phyloP scores from a whole-genome alignment of 1,284 basidiomycete species.

The Marasmius oreades region DNA sequence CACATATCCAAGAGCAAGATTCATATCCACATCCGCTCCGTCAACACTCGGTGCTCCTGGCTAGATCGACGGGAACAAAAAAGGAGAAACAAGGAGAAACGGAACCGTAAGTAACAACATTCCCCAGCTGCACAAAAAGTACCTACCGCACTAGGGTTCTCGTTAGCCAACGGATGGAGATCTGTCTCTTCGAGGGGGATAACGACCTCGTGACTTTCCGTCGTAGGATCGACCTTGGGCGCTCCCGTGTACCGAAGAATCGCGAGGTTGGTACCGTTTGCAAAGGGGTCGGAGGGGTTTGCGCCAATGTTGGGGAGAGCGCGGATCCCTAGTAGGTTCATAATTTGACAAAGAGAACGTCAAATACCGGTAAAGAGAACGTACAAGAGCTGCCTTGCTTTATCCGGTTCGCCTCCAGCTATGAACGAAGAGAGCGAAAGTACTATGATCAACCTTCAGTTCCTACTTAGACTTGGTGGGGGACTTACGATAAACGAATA shows the following conservation, averaged over 20 bases:
- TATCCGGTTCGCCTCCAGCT: slow-evolving; percentile 19
- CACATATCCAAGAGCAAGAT: slow-evolving; percentile 25
- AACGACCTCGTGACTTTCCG: slow-evolving; percentile 3
- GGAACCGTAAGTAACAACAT: background rate
- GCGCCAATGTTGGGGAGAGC: slow-evolving; percentile 15
- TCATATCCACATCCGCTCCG: slow-evolving; percentile 32
- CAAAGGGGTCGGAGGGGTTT: slow-evolving; percentile 15
- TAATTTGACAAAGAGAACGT: no score
- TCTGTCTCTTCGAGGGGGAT: slow-evolving; percentile 28
- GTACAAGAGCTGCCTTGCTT: background rate
- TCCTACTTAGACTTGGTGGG: background rate
- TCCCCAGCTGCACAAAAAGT: background rate
- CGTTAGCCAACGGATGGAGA: slow-evolving; percentile 24
- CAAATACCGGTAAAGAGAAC: no score
- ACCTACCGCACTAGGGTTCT: slow-evolving; percentile 15
- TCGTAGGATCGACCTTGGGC: slow-evolving; percentile 7
- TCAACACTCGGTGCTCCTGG: slow-evolving; percentile 31
- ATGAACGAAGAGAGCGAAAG: slow-evolving; percentile 12
- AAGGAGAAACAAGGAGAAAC: no score
- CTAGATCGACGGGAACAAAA: no score
- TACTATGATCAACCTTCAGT: slow-evolving; percentile 21
- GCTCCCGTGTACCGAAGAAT: slow-evolving; percentile 33
- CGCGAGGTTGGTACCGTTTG: slow-evolving; percentile 28
- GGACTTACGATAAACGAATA: slow-evolving; percentile 32
- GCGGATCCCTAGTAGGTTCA: slow-evolving; percentile 17